A percentile compares a stretch with the other conserved stretches of the same genome.
phyloP scores from a whole-genome alignment of 164 flowering plant species.

The Nymphaea thermarum region DNA sequence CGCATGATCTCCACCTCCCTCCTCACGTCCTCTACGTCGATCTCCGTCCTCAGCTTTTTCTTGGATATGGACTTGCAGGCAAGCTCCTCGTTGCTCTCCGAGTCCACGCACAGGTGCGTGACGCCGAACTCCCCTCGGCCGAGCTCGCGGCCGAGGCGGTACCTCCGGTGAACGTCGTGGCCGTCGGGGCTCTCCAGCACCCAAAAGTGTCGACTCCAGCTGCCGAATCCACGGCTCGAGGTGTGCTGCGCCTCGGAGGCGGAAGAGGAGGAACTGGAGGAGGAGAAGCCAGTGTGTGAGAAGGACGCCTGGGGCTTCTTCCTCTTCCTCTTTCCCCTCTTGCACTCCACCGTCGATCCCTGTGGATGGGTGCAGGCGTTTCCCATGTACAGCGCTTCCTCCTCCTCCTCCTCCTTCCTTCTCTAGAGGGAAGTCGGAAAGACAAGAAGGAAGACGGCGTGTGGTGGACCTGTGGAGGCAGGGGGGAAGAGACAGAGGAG shows the following conservation, averaged over 20 bases:
- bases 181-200: conserved; percentile 23
- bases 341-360: neutral
- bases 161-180: conserved; percentile 17
- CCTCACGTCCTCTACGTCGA: conserved; percentile 66
- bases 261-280: neutral
- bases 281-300: neutral
- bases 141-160: conserved; percentile 44
- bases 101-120: conserved; percentile 36
- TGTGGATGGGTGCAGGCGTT: neutral
- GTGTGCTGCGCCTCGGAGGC: neutral
- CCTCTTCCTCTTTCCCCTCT: neutral
- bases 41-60: conserved; percentile 49
- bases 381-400: neutral
- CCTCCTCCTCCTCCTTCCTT: neutral
- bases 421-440: neutral
- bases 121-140: conserved; percentile 82
- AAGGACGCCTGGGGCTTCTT: neutral
- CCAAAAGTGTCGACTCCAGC: neutral
- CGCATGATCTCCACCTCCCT: conserved; percentile 81
- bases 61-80: conserved; percentile 75
- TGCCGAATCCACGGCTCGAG: neutral
- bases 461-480: neutral
- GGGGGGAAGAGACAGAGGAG: neutral
- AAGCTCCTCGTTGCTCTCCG: conserved; percentile 23
- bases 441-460: neutral